These are phyloP conservation scores for Pochonia chlamydosporia DNA, from an alignment of 2,329 filamentous ascomycete genomes.

Conservation along the genomic window DNA sequence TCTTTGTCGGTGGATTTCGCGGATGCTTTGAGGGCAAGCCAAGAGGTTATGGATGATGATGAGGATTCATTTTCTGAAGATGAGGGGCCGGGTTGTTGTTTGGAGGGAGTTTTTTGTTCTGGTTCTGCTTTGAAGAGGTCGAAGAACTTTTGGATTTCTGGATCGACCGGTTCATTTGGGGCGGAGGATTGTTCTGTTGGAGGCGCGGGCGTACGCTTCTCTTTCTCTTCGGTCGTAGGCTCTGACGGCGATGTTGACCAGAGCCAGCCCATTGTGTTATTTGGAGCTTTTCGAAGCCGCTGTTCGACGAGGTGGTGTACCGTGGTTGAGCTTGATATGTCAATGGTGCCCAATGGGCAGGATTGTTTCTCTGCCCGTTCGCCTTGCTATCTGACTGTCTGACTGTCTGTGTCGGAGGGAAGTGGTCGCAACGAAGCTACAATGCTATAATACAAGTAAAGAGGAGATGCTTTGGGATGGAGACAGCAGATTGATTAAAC, in stretches of 20 bases:
- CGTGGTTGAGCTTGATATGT: slow-evolving; percentile 4
- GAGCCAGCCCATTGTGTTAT: slow-evolving; percentile 56
- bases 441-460: too few relatives aligned
- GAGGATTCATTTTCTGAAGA: slow-evolving; percentile 22
- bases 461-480: not conserved
- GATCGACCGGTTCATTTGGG: slow-evolving; percentile 31
- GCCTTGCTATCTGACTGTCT: too few relatives aligned
- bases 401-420: not conserved
- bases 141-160: slow-evolving; percentile 50
- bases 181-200: slow-evolving; percentile 15
- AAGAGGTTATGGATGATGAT: slow-evolving; percentile 26
- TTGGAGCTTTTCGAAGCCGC: slow-evolving; percentile 2
- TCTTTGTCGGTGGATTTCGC: slow-evolving; percentile 14
- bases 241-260: slow-evolving; percentile 40
- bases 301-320: not conserved
- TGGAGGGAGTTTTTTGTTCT: slow-evolving; percentile 13
- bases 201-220: slow-evolving; percentile 15
- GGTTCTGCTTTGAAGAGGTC: slow-evolving; percentile 31
- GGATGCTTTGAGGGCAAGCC: slow-evolving; percentile 29
- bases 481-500: not conserved
- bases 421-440: too few relatives aligned
- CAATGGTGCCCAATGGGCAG: too few relatives aligned
- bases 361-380: too few relatives aligned
- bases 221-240: slow-evolving; percentile 21
- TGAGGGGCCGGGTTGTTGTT: slow-evolving; percentile 16